Percentiles rank a stretch among this genome's conserved stretches.
These are phyloP conservation scores for Neurospora crassa DNA, from an alignment of 2,329 filamentous ascomycete genomes.

Conservation along the genomic window DNA sequence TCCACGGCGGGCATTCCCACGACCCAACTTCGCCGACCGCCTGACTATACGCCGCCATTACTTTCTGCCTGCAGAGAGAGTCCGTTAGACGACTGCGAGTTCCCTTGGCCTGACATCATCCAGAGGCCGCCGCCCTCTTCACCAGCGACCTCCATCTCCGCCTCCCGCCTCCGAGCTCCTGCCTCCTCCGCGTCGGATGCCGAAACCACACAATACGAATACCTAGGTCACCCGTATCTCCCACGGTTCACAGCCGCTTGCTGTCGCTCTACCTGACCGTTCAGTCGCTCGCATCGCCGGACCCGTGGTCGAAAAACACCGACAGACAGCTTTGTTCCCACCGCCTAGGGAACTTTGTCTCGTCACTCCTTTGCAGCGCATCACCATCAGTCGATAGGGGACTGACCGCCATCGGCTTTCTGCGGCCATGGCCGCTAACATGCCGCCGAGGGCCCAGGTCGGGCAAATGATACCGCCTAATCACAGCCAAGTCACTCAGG, in stretches of 20 bases:
- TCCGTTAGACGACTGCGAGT: background rate
- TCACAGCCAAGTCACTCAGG: conserved; percentile 26
- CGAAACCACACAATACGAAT: background rate
- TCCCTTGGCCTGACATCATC: background rate
- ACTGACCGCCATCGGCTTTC: conserved; percentile 11
- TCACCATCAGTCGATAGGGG: background rate
- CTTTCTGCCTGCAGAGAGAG: background rate
- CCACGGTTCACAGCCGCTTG: background rate
- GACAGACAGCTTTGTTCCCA: background rate
- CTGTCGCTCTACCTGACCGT: background rate
- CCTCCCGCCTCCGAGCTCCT: background rate
- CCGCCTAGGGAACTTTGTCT: background rate
- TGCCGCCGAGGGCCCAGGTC: conserved; percentile 44
- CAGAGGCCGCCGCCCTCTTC: background rate
- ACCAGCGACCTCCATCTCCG: background rate
- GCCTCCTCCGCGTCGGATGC: background rate
- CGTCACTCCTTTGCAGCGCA: background rate
- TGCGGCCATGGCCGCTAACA: conserved; percentile 51
- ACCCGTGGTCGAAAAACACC: background rate
- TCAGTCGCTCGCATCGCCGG: background rate
- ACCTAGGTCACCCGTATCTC: background rate
- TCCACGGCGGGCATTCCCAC: background rate
- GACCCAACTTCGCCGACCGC: background rate
- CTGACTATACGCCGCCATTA: background rate
- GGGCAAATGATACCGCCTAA: conserved; percentile 35